Conservation (phyloP, 2,329 filamentous ascomycete species). For the Colletotrichum sojae region DNA sequence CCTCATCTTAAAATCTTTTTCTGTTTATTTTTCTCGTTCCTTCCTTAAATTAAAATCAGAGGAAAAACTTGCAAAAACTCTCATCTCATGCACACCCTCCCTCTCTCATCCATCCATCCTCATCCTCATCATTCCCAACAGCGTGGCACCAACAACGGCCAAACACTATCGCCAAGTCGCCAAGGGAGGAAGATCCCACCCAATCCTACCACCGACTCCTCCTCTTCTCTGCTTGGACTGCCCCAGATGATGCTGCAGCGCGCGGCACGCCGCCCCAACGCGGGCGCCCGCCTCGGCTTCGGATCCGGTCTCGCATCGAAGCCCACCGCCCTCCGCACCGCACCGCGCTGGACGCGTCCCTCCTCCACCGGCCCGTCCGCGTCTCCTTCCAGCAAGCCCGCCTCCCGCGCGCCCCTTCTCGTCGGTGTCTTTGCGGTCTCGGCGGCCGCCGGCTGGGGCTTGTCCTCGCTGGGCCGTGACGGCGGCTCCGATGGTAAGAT, state of each 20-base stretch:
- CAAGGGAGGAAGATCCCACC: slow-evolving; percentile 5
- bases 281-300: slow-evolving; percentile 13
- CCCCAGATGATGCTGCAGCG: slow-evolving; percentile 31
- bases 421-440: neutral
- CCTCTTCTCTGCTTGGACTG: neutral
- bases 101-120: too few species aligned
- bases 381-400: neutral
- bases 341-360: slow-evolving; percentile 25
- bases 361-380: slow-evolving; percentile 10
- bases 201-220: neutral
- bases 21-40: too few species aligned
- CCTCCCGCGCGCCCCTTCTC: neutral
- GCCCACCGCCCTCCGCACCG: neutral
- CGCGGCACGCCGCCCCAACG: slow-evolving; percentile 19
- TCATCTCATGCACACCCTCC: too few species aligned
- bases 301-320: slow-evolving; percentile 3
- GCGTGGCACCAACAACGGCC: too few species aligned
- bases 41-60: too few species aligned
- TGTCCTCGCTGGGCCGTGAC: neutral
- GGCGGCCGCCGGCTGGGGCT: neutral
- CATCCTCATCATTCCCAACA: too few species aligned
- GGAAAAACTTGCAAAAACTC: too few species aligned
- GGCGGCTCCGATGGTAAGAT: neutral
- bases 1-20: too few species aligned
- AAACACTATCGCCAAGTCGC: too few species aligned